Conservation (phyloP, 2,329 filamentous ascomycete species). For the Geosmithia morbida region DNA sequence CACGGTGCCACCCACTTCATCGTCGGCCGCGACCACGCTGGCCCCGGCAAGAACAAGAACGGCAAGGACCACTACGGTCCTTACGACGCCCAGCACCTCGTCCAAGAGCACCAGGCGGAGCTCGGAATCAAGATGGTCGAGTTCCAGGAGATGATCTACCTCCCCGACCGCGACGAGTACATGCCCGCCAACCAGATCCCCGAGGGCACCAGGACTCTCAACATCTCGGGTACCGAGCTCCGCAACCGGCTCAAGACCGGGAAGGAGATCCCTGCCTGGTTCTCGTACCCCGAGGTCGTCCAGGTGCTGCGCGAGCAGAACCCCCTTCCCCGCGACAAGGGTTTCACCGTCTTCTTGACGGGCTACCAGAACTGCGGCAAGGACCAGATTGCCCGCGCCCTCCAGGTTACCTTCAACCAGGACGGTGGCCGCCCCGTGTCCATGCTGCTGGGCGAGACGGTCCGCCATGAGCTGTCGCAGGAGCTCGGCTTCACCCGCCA, state of each 20-base stretch:
- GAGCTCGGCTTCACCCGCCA: conserved; percentile 91
- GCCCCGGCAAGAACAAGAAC: conserved; percentile 95
- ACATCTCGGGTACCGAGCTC: conserved; percentile 83
- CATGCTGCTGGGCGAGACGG: conserved; percentile 87
- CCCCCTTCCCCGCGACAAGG: conserved; percentile 78
- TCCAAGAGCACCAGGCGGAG: conserved; percentile 93
- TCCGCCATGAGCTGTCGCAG: conserved; percentile 81
- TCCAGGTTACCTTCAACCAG: conserved; percentile 96
- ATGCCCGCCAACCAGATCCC: conserved; percentile 81
- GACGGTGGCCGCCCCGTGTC: conserved; percentile 91
- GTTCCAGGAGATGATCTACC: conserved; percentile 99
- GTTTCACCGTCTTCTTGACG: conserved; percentile 96
- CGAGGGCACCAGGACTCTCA: conserved; percentile 68
- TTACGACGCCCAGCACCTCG: conserved; percentile 91
- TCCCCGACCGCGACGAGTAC: conserved; percentile 95
- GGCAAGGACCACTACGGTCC: conserved; percentile 96
- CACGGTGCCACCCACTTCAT: conserved; percentile 99
- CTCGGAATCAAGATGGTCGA: conserved; percentile 97
- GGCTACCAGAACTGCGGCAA: conserved; percentile 96
- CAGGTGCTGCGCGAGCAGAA: conserved; percentile 92
- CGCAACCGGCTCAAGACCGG: conserved; percentile 82
- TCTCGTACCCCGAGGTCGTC: conserved; percentile 98
- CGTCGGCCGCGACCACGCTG: conserved; percentile 94
- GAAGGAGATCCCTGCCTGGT: conserved; percentile 92
- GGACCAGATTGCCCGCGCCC: conserved; percentile 85